These are phyloP conservation scores for Tricholoma terreum DNA, from an alignment of 768 basidiomycete genomes.

Conservation along the genomic window DNA sequence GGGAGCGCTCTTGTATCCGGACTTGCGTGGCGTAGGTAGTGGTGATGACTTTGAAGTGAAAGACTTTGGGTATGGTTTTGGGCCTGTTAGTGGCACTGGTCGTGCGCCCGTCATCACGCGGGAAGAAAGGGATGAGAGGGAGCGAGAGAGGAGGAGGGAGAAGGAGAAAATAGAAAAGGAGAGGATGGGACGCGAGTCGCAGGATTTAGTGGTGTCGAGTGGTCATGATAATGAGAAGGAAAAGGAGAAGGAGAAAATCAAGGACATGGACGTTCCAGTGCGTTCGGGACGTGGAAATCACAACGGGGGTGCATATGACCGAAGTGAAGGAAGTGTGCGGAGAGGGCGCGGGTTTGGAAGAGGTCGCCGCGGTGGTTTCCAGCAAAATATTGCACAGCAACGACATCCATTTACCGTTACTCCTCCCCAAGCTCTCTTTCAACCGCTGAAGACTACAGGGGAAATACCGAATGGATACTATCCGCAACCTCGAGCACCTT, in stretches of 20 bases:
- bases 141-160: constrained; percentile 10
- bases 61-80: constrained; percentile 66
- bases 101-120: constrained; percentile 28
- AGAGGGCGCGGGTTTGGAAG: constrained; percentile 26
- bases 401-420: constrained; percentile 29
- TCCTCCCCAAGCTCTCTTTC: constrained; percentile 32
- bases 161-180: constrained; percentile 1
- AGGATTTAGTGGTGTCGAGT: constrained; percentile 9
- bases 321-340: constrained; percentile 25
- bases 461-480: constrained; percentile 21
- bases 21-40: constrained; percentile 1
- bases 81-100: constrained; percentile 37
- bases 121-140: constrained; percentile 29
- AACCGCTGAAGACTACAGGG: constrained; percentile 17
- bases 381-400: constrained; percentile 10
- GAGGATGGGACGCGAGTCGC: neutral
- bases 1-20: neutral
- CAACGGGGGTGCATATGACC: constrained; percentile 2
- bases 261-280: constrained; percentile 7
- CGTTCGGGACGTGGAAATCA: constrained; percentile 6
- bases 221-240: neutral
- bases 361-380: constrained; percentile 37
- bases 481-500: constrained; percentile 21
- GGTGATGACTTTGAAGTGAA: constrained; percentile 51
- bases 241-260: constrained; percentile 12